These are phyloP conservation scores for Collybia mongolica DNA, from an alignment of 768 basidiomycete genomes.

Conservation along the genomic window DNA sequence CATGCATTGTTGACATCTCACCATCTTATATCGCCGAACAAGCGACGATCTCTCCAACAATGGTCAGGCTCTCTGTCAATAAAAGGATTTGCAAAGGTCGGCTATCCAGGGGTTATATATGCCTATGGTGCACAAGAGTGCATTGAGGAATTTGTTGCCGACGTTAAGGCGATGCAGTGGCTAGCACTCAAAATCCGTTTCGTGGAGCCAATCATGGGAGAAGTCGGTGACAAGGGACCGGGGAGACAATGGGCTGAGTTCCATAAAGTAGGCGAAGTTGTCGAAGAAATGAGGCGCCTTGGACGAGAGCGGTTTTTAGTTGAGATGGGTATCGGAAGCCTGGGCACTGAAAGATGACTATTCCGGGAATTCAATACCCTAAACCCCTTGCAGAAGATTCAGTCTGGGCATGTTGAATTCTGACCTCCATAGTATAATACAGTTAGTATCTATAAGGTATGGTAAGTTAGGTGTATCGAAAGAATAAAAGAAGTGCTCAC, in stretches of 20 bases:
- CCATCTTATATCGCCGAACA: conserved; percentile 64
- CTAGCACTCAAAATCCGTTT: conserved; percentile 65
- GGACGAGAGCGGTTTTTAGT: conserved; percentile 56
- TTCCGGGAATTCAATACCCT: too few relatives aligned
- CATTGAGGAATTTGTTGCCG: conserved; percentile 62
- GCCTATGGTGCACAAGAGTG: conserved; percentile 52
- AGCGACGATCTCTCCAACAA: conserved; percentile 54
- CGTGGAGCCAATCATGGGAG: conserved; percentile 39
- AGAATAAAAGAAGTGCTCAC: too few relatives aligned
- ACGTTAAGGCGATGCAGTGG: conserved; percentile 80
- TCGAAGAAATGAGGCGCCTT: conserved; percentile 61
- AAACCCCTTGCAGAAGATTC: not conserved
- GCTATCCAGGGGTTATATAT: conserved; percentile 76
- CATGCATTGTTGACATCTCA: conserved; percentile 75
- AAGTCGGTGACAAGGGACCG: not conserved
- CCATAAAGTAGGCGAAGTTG: conserved; percentile 66
- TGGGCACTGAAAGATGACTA: conserved; percentile 11
- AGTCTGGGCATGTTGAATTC: too few relatives aligned
- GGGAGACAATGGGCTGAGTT: conserved; percentile 55
- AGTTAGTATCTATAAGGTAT: too few relatives aligned
- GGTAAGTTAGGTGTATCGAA: too few relatives aligned
- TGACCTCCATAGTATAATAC: too few relatives aligned
- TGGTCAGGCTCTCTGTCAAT: conserved; percentile 57
- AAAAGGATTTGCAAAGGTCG: conserved; percentile 70
- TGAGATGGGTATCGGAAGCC: conserved; percentile 65